phyloP scores from a whole-genome alignment of 1,139 yeast genomes.

The Scheffersomyces stambukii region DNA sequence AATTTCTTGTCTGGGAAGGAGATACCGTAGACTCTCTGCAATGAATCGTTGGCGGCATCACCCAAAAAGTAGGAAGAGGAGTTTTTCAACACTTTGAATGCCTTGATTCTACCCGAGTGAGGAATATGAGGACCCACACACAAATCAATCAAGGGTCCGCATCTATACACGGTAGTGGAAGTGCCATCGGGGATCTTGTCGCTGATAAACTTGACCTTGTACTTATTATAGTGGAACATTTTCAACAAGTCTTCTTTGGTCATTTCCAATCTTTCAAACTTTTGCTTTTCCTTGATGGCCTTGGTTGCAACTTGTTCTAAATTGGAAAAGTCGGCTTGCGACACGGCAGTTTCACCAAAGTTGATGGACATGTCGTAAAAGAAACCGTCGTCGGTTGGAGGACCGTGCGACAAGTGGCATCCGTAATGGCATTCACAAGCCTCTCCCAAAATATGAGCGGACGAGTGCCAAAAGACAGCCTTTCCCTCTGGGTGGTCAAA shows the following conservation, averaged over 20 bases:
- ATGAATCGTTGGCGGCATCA: slow-evolving; percentile 86
- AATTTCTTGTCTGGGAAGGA: slow-evolving; percentile 98
- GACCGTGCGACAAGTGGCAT: slow-evolving; percentile 84
- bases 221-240: slow-evolving; percentile 95
- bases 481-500: slow-evolving; percentile 84
- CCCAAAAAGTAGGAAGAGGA: slow-evolving; percentile 96
- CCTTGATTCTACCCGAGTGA: slow-evolving; percentile 94
- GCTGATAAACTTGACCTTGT: slow-evolving; percentile 82
- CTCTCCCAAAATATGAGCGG: slow-evolving; percentile 98
- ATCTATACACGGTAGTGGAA: slow-evolving; percentile 93
- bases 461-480: slow-evolving; percentile 97
- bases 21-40: slow-evolving; percentile 97
- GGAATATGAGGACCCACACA: slow-evolving; percentile 99
- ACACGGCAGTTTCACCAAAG: slow-evolving; percentile 67
- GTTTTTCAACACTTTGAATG: slow-evolving; percentile 90
- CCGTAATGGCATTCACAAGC: slow-evolving; percentile 96
- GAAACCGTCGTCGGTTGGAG: slow-evolving; percentile 97
- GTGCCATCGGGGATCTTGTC: slow-evolving; percentile 96
- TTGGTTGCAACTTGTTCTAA: slow-evolving; percentile 86
- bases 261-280: slow-evolving; percentile 89
- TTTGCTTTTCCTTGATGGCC: slow-evolving; percentile 94
- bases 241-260: slow-evolving; percentile 85
- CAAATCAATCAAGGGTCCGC: slow-evolving; percentile 96
- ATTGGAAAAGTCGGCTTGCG: slow-evolving; percentile 77
- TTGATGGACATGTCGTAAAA: slow-evolving; percentile 95